Percentiles rank a stretch among this genome's conserved stretches.
Evolutionary conservation across 1,284 basidiomycete species (phyloP).

Genomic region (Moesziomyces antarcticus): DNA sequence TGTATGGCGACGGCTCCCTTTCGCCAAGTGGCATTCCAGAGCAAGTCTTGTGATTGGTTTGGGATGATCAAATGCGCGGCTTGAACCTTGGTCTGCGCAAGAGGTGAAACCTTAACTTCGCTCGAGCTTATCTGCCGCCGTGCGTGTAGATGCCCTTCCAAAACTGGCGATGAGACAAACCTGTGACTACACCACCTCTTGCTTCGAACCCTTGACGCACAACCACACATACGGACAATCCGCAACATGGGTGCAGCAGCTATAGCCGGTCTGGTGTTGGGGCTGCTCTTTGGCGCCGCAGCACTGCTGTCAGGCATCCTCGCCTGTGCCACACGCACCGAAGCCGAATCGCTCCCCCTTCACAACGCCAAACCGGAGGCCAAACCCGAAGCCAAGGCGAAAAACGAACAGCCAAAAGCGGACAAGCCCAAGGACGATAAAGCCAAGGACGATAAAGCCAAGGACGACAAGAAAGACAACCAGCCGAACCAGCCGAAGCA

Average conservation of each 20-base stretch:
- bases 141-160: no score
- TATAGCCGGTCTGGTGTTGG: constrained; percentile 30
- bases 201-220: no score
- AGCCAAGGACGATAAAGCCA: background rate
- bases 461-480: background rate
- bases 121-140: no score
- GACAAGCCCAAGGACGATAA: background rate
- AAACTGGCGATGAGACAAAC: no score
- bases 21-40: no score
- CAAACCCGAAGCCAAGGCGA: constrained; percentile 2
- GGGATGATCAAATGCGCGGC: no score
- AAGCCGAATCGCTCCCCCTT: constrained; percentile 16
- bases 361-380: constrained; percentile 9
- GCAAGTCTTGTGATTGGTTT: no score
- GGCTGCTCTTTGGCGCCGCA: constrained; percentile 19
- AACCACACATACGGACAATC: background rate
- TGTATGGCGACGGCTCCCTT: no score
- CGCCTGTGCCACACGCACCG: constrained; percentile 26
- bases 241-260: constrained; percentile 24
- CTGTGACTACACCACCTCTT: no score
- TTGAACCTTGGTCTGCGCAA: no score
- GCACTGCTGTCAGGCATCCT: constrained; percentile 26
- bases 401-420: background rate
- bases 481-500: background rate
- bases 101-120: no score